These are phyloP conservation scores for Thraustotheca clavata DNA, from an alignment of 352 stramenopile species.

Conservation along the genomic window DNA sequence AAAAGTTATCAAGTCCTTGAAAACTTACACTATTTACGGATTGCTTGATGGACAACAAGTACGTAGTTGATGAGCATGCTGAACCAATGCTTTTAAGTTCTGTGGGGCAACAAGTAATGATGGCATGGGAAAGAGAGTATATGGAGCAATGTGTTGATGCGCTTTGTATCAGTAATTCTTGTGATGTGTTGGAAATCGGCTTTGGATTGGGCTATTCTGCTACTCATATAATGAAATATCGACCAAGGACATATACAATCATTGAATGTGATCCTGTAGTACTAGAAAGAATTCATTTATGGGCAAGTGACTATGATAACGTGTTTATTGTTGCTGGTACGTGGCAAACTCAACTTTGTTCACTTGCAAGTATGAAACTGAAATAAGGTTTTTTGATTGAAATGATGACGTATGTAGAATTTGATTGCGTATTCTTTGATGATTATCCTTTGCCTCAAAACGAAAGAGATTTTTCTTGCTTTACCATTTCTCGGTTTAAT, in stretches of 20 bases:
- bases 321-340: slow-evolving; percentile 52
- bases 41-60: slow-evolving; percentile 27
- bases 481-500: slow-evolving; percentile 15
- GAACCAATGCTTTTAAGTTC: slow-evolving; percentile 53
- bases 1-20: no score
- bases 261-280: slow-evolving; percentile 69
- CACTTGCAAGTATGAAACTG: slow-evolving; percentile 24
- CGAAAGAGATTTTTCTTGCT: slow-evolving; percentile 22
- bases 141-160: slow-evolving; percentile 68
- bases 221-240: slow-evolving; percentile 49
- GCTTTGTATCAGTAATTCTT: slow-evolving; percentile 33
- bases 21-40: no score
- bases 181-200: slow-evolving; percentile 78
- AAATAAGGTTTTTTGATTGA: not conserved
- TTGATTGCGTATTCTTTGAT: slow-evolving; percentile 79
- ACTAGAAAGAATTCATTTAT: slow-evolving; percentile 36
- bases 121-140: slow-evolving; percentile 80
- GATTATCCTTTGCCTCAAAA: slow-evolving; percentile 67
- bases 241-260: slow-evolving; percentile 50
- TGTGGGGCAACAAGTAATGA: slow-evolving; percentile 80
- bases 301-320: slow-evolving; percentile 28
- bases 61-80: slow-evolving; percentile 35
- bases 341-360: slow-evolving; percentile 54
- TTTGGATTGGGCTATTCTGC: slow-evolving; percentile 80
- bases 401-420: slow-evolving; percentile 22